Base-by-base conservation (phyloP, 495 filamentous ascomycete genomes). In the Neurospora terricola region DNA sequence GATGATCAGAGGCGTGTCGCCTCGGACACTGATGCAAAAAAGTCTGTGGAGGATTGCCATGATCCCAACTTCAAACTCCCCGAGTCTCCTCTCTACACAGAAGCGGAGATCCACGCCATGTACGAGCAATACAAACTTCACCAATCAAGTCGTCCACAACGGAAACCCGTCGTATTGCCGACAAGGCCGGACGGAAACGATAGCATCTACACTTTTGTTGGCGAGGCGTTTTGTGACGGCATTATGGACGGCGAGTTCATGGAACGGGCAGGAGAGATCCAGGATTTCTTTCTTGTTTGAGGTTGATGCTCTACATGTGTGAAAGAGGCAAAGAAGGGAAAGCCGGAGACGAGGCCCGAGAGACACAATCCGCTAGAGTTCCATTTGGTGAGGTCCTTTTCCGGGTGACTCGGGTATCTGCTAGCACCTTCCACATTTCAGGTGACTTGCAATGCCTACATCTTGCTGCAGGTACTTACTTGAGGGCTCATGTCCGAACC, bases 171-270 rank as follows among this genome's bases (percentile, higher is more conserved):
- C 2, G 6, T 36, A 4, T 30, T 3, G 6, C 54, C 54, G 11
- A 62, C 6, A 30, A 62, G 54, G 23, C 54, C 54, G 48, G 39
- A 59, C 1, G 54, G 9, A 12, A 40, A 72, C 30, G 39, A 73
- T 9, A n/a, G n/a, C 14, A 69, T 38, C 30, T 73, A 40, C 43
- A 18, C 36, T 9, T 71, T 76, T 37, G 16, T 74, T 3, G 75
- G 75, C 6, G 73, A 76, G 30, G 73, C 75, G 3, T 76, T 69
- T 43, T 74, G 73, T 38, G 68, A 75, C 39, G 75, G 73, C 2
- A 71, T 75, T 5, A 76, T 76, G 73, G 71, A 76, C 23, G 71
- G 71, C 16, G 75, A 76, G 70, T 45, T 74, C 6, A 8, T 74
- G 12, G 18, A 39, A 0, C 62, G 12, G n/a, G 72, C 27, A 34